Evolutionary conservation across 805 yeast species (phyloP).

Genomic region (Pichia cephalocereana): DNA sequence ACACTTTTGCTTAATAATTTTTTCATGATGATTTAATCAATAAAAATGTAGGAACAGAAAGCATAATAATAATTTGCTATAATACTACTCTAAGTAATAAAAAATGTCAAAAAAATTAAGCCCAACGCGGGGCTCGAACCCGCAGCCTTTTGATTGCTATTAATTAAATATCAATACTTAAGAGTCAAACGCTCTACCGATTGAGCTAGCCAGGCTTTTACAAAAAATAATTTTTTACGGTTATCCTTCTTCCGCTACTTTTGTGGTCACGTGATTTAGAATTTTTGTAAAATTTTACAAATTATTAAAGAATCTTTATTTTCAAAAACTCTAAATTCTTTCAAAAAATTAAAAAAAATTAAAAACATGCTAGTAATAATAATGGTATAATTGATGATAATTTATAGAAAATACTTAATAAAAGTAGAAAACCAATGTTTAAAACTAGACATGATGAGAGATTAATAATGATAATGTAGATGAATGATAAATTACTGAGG

Average conservation of each 20-base stretch:
- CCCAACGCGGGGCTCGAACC: conserved; percentile 14
- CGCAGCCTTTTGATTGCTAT: conserved; percentile 9
- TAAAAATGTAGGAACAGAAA: too few relatives aligned
- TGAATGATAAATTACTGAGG: not conserved
- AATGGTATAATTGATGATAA: conserved; percentile 19
- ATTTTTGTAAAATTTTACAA: too few relatives aligned
- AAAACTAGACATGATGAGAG: not conserved
- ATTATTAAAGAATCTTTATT: too few relatives aligned
- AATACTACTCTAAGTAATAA: not conserved
- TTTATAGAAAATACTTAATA: conserved; percentile 21
- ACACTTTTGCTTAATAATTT: too few relatives aligned
- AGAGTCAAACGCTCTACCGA: conserved; percentile 16
- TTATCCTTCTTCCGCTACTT: too few relatives aligned
- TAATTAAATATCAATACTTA: not conserved
- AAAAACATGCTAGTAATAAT: too few relatives aligned
- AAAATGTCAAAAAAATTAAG: not conserved
- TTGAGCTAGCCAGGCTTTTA: conserved; percentile 13
- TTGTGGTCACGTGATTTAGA: too few relatives aligned
- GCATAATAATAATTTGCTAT: too few relatives aligned
- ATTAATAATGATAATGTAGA: conserved; percentile 1
- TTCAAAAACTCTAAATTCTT: too few relatives aligned
- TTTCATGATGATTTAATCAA: too few relatives aligned
- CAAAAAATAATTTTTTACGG: too few relatives aligned
- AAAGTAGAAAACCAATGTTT: conserved; percentile 15
- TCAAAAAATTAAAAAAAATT: too few relatives aligned